Evolutionary conservation across 2,329 filamentous ascomycete genomes (phyloP), one percentile per base, ranked within the genome.

Genomic region (Colletotrichum siamense): DNA sequence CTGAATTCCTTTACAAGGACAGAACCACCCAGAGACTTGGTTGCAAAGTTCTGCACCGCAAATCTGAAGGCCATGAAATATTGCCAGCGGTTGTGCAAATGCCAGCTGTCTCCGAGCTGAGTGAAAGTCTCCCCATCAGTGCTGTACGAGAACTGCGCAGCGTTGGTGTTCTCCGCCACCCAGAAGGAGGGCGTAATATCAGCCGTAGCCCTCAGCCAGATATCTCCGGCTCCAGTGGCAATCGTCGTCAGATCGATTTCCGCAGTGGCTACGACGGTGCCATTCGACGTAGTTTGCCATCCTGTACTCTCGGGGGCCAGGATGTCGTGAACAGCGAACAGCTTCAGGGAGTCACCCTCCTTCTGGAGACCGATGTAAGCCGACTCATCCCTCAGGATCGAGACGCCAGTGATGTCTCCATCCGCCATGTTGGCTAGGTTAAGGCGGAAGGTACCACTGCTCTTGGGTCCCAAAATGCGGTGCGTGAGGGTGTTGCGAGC

Each of bases 361-460:
- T 73, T 73, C 1, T 78, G 87, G 77, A 92, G 80, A 3, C 88
- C 89, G 30, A 92, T 88, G 80, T 88, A 92, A 1, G 88, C 89
- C 1, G 86, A 86, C 15, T 84, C 82, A 78, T 92, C 89, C 2
- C 90, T 87, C 81, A 92, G 88, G 49, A 89, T 82, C 0, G 87
- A 86, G 0, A 90, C 84, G 2, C 90, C 90, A 0, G 87, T 84
- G 13, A 87, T 84, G 76, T 92, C 90, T 6, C 90, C 90, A 57
- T 86, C 84, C 1, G 79, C 78, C 87, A 92, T 90, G 49, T 80
- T 81, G 49, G 81, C 84, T 30, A 88, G 83, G 79, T 91, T 86
- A 4, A 92, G 78, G 8, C 84, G 77, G 73, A 92, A 87, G 0
- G 90, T 92, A 0, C 85, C 90, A 0, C 81, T 79, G 44, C 88